Evolutionary conservation across 345 rosid genomes (phyloP), one percentile per base, ranked within the genome.

Genomic region (Physaria fendleri): DNA sequence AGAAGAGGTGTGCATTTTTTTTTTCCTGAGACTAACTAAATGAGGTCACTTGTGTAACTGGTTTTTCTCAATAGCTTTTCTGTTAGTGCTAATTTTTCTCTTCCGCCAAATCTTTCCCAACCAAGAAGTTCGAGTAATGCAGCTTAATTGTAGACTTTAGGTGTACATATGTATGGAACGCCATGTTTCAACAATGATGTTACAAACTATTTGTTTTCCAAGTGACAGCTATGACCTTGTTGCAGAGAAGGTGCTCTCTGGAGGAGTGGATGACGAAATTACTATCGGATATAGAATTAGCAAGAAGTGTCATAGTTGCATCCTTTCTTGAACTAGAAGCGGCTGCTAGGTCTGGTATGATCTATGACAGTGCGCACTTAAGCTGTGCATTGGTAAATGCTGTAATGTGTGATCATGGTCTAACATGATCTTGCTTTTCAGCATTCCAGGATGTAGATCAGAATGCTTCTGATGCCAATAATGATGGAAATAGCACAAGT

Each of bases 311-410:
- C 55, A 70, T 82, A 28, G 85, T 86, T 66, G 98, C 95, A 38
- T 78, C 95, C 69, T 88, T 88, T 79, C 97, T 88, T 64, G 98
- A 92, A 73, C 78, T 92, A 20, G 98, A 92, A 80, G 98, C 90
- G 71, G 87, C 97, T 57, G 97, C 85, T 29, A 84, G 95, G 78
- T 77, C 93, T 64, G 80, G 98, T 92, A 92, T 68, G 96, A 78
- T 57, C 21, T 21, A 39, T 39, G 4, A 10, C 43, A 38, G 10
- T 38, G n/a, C n/a, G n/a, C 15, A 38, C 9, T 14, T 14, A 39
- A 6, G 6, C 43, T 3, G 16, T 39, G 22, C 5, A 15, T 5
- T 14, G 4, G 21, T 8, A 16, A 39, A 22, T 22, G n/a, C n/a
- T n/a, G n/a, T n/a, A n/a, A n/a, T n/a, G n/a, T n/a, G n/a, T n/a